Percentiles rank a stretch among this genome's conserved stretches.
Conservation (phyloP, 345 rosid genomes). For the Eucalyptus dawsonii region DNA sequence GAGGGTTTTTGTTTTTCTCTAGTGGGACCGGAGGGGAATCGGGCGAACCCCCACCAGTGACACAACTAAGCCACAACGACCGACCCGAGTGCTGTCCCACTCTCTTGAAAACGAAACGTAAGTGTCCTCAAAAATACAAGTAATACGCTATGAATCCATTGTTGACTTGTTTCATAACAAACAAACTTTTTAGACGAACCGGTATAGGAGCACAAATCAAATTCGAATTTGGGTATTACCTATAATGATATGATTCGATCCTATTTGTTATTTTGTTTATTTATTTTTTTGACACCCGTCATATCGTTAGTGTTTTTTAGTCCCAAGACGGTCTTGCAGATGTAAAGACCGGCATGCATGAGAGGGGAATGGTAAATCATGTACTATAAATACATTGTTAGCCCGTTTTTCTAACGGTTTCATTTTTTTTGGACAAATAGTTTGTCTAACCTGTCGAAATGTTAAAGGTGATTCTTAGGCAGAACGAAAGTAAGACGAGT, state of each 20-base stretch:
- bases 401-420: not conserved
- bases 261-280: not conserved
- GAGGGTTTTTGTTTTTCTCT: not conserved
- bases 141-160: not conserved
- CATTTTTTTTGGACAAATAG: not conserved
- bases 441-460: not conserved
- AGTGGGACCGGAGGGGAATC: not conserved
- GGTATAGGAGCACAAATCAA: not conserved
- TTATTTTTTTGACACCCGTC: not conserved
- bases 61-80: not conserved
- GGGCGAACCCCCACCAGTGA: not conserved
- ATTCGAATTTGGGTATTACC: not conserved
- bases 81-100: not conserved
- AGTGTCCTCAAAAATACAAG: not conserved
- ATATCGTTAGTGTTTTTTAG: not conserved
- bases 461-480: not conserved
- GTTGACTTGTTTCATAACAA: not conserved
- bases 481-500: not conserved
- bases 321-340: not conserved
- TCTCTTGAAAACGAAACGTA: not conserved
- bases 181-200: not conserved
- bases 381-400: not conserved
- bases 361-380: not conserved
- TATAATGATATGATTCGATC: not conserved
- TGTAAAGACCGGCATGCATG: not conserved